Evolutionary conservation across 108 stramenopile species (phyloP).

Genomic region (Pinguiococcus pyrenoidosus): DNA sequence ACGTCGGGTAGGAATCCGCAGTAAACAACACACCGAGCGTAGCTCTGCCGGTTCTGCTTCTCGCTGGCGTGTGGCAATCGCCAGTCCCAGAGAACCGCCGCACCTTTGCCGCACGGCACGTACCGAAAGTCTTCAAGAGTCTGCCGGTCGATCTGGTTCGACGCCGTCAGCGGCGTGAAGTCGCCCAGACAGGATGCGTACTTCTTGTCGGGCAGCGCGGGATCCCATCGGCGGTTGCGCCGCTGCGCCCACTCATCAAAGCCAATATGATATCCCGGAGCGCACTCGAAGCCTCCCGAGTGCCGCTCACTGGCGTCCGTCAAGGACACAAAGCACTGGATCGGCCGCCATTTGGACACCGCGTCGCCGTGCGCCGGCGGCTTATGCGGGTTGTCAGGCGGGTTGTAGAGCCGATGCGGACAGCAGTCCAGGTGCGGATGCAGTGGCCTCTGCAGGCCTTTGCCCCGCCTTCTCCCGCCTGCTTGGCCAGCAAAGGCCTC

Average conservation of each 20-base stretch:
- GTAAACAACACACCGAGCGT: conserved; percentile 63
- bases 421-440: conserved; percentile 89
- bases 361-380: conserved; percentile 20
- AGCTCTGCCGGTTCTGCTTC: conserved; percentile 40
- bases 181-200: conserved; percentile 77
- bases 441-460: conserved; percentile 66
- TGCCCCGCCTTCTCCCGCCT: not conserved
- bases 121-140: conserved; percentile 53
- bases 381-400: too few species aligned
- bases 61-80: conserved; percentile 77
- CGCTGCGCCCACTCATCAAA: conserved; percentile 49
- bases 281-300: conserved; percentile 79
- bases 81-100: conserved; percentile 74
- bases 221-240: not conserved
- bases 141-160: conserved; percentile 57
- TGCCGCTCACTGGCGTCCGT: conserved; percentile 35
- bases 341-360: conserved; percentile 65
- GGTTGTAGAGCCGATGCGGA: conserved; percentile 56
- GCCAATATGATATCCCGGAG: conserved; percentile 65
- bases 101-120: conserved; percentile 63
- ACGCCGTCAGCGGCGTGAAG: conserved; percentile 71
- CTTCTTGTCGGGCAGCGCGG: too few species aligned
- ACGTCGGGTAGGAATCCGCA: conserved; percentile 70
- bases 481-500: too few species aligned
- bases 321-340: conserved; percentile 74